phyloP scores from a whole-genome alignment of 2,329 filamentous ascomycete species.

The Xylaria polymorpha region DNA sequence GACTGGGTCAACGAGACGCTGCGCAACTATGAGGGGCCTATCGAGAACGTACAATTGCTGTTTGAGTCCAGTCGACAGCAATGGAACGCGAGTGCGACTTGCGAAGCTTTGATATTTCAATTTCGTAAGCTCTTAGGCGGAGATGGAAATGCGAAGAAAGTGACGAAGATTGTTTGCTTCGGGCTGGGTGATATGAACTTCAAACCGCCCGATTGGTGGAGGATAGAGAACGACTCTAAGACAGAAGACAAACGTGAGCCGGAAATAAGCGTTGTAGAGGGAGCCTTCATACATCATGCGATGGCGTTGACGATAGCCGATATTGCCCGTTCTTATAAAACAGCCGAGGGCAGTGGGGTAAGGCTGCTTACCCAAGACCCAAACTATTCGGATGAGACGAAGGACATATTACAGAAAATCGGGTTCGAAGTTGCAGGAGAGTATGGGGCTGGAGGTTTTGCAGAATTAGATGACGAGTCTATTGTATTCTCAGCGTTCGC shows the following conservation, averaged over 20 bases:
- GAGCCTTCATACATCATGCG: constrained; percentile 40
- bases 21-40: constrained; percentile 36
- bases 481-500: constrained; percentile 52
- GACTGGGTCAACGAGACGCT: constrained; percentile 44
- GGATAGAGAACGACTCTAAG: constrained; percentile 29
- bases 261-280: constrained; percentile 35
- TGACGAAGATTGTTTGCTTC: constrained; percentile 47
- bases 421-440: constrained; percentile 46
- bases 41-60: constrained; percentile 30
- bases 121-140: constrained; percentile 37
- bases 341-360: constrained; percentile 21
- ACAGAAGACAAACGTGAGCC: constrained; percentile 30
- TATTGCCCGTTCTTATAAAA: constrained; percentile 29
- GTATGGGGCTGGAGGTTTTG: constrained; percentile 50
- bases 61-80: constrained; percentile 36
- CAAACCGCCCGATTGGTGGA: constrained; percentile 41
- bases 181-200: constrained; percentile 44
- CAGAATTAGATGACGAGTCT: constrained; percentile 53
- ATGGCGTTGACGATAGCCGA: constrained; percentile 44
- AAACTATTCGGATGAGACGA: constrained; percentile 38
- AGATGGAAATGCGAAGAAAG: constrained; percentile 32
- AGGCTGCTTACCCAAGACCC: constrained; percentile 47
- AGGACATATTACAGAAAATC: constrained; percentile 38
- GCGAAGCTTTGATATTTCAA: constrained; percentile 39
- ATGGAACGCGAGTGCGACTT: constrained; percentile 43